These are phyloP conservation scores for Zea mays DNA, from an alignment of 176 grass and related monocot genomes.

Conservation along the genomic window DNA sequence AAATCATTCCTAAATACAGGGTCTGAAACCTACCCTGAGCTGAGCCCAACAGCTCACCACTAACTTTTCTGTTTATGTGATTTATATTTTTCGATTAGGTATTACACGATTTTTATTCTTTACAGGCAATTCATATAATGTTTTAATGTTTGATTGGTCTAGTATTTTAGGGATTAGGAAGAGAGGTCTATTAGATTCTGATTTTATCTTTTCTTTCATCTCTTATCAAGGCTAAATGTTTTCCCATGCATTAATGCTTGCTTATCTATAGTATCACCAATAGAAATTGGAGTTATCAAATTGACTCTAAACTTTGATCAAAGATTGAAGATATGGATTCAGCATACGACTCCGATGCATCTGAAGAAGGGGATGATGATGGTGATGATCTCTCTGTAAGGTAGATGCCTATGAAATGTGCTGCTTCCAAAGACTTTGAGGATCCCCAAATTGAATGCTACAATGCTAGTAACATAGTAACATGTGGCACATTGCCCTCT, in stretches of 20 bases:
- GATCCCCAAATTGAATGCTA: slow-evolving; percentile 36
- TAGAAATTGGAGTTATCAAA: slow-evolving; percentile 45
- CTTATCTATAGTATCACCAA: slow-evolving; percentile 45
- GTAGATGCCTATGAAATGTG: slow-evolving; percentile 41
- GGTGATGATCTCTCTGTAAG: slow-evolving; percentile 80
- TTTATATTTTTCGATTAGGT: slow-evolving; percentile 5
- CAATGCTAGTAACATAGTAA: slow-evolving; percentile 1
- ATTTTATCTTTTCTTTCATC: slow-evolving; percentile 3
- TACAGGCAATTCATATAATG: background rate
- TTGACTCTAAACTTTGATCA: slow-evolving; percentile 63
- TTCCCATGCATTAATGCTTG: slow-evolving; percentile 37
- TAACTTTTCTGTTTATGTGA: slow-evolving; percentile 14
- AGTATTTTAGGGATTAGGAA: slow-evolving; percentile 6
- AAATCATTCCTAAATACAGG: slow-evolving; percentile 7
- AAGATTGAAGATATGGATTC: slow-evolving; percentile 70
- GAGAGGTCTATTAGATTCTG: slow-evolving; percentile 1
- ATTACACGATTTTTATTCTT: background rate
- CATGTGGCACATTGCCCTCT: slow-evolving; percentile 28
- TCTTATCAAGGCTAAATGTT: slow-evolving; percentile 23
- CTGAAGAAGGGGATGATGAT: slow-evolving; percentile 62
- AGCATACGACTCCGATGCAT: slow-evolving; percentile 57
- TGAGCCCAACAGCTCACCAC: background rate
- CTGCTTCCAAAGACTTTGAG: slow-evolving; percentile 24
- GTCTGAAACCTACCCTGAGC: background rate
- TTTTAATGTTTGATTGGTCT: slow-evolving; percentile 8